A percentile compares a stretch with the other conserved stretches of the same genome.
These are phyloP conservation scores for Potentilla sterilis DNA, from an alignment of 306 rosid genomes.

Conservation along the genomic window DNA sequence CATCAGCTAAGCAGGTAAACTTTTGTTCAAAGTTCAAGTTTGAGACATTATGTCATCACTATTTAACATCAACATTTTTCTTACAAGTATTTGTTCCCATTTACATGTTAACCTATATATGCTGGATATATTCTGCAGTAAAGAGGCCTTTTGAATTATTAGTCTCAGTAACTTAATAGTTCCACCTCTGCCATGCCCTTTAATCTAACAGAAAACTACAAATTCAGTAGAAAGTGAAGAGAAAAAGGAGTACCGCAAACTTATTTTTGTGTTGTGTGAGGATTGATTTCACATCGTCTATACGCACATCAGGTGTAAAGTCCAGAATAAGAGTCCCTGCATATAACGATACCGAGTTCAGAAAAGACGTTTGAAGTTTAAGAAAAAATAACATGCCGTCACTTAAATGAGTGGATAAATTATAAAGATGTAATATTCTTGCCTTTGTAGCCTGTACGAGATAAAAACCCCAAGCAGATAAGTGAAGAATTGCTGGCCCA, in stretches of 20 bases:
- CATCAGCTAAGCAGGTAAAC: neutral
- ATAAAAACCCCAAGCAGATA: conserved; percentile 92
- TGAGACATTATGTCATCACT: neutral
- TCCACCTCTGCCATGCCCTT: conserved; percentile 14
- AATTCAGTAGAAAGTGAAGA: conserved; percentile 21
- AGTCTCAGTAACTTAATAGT: neutral
- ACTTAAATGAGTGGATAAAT: neutral
- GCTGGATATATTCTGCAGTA: neutral
- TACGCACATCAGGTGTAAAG: conserved; percentile 72
- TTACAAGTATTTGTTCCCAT: no score
- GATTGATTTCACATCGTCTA: conserved; percentile 59
- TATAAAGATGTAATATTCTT: conserved; percentile 12
- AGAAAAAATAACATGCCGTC: neutral
- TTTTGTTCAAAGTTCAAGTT: neutral
- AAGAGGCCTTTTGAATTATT: neutral
- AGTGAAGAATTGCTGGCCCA: conserved; percentile 84
- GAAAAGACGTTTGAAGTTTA: conserved; percentile 4
- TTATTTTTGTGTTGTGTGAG: conserved; percentile 64
- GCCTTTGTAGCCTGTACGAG: conserved; percentile 70
- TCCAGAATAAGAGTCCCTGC: conserved; percentile 74
- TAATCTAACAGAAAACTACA: neutral
- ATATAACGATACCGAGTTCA: conserved; percentile 33
- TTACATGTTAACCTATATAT: neutral
- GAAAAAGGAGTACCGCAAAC: conserved; percentile 53
- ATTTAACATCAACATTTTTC: neutral